Percentiles rank a stretch among this genome's conserved stretches.
These are phyloP conservation scores for Lycium ferocissimum DNA, from an alignment of 257 asterid species.

Conservation along the genomic window DNA sequence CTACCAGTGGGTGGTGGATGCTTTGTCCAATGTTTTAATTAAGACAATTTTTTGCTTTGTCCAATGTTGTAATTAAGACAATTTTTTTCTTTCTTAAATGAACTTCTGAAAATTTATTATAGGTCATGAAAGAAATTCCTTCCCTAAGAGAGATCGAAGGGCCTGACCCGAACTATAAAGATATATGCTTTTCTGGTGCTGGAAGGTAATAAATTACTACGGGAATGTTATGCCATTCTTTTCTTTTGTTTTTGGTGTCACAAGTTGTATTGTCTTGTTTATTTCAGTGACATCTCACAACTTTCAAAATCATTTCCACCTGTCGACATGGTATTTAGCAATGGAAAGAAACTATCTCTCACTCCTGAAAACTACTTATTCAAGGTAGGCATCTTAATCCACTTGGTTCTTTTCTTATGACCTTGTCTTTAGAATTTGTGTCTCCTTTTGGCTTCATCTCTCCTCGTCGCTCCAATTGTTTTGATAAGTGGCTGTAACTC, in stretches of 20 bases:
- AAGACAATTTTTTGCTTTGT: not conserved
- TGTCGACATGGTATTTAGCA: slow-evolving; percentile 80
- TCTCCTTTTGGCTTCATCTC: slow-evolving; percentile 5
- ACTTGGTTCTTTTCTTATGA: slow-evolving; percentile 13
- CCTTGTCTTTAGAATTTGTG: not conserved
- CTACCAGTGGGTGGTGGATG: not conserved
- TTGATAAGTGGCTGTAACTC: not conserved
- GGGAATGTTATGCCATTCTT: not conserved
- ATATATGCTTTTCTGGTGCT: slow-evolving; percentile 92
- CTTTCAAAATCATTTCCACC: slow-evolving; percentile 75
- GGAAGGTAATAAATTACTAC: slow-evolving; percentile 65
- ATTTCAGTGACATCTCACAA: slow-evolving; percentile 66
- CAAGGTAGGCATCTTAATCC: slow-evolving; percentile 56
- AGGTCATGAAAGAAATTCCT: slow-evolving; percentile 68
- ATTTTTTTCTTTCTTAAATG: not conserved
- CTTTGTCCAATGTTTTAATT: not conserved
- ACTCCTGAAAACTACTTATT: slow-evolving; percentile 92
- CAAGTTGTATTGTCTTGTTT: slow-evolving; percentile 45
- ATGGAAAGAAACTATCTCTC: slow-evolving; percentile 76
- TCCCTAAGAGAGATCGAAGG: slow-evolving; percentile 78
- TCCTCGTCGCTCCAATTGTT: not conserved
- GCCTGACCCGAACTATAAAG: slow-evolving; percentile 86
- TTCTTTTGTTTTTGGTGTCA: slow-evolving; percentile 24
- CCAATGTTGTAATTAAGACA: not conserved
- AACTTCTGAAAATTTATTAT: slow-evolving; percentile 17